Evolutionary conservation across 106 monocot genomes (phyloP).

Genomic region (Acanthochlamys bracteata): DNA sequence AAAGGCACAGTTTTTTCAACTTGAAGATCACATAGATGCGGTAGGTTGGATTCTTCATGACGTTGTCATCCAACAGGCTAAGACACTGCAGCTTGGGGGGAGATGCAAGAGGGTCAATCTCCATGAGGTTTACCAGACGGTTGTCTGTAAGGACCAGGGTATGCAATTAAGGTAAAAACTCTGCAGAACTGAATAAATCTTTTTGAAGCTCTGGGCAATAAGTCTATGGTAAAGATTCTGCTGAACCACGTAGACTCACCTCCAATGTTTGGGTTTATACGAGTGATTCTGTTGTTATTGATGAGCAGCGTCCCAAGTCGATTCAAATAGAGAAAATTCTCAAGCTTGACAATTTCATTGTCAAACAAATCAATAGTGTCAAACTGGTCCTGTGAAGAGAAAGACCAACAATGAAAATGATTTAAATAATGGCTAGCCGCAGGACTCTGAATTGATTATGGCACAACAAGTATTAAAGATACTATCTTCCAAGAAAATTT

Average conservation of each 20-base stretch:
- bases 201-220: background rate
- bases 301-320: constrained; percentile 84
- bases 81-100: constrained; percentile 80
- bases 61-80: constrained; percentile 87
- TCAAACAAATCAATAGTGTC: constrained; percentile 92
- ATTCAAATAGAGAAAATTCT: constrained; percentile 78
- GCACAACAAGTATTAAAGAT: no score
- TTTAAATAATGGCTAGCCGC: no score
- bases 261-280: constrained; percentile 91
- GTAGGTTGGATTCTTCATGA: constrained; percentile 95
- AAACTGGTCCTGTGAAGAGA: constrained; percentile 73
- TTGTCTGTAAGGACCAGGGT: constrained; percentile 92
- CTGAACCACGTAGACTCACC: constrained; percentile 27
- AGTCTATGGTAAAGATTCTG: background rate
- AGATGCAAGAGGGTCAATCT: constrained; percentile 95
- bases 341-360: constrained; percentile 98
- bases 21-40: constrained; percentile 89
- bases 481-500: no score
- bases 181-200: constrained; percentile 23
- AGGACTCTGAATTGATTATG: no score
- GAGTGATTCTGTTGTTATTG: constrained; percentile 94
- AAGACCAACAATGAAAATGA: constrained; percentile 6
- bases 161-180: constrained; percentile 85
- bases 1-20: constrained; percentile 70
- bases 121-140: constrained; percentile 85